Percentiles rank a stretch among this genome's conserved stretches.
Conservation (phyloP, 1,284 basidiomycete genomes). For the Coniophora puteana region DNA sequence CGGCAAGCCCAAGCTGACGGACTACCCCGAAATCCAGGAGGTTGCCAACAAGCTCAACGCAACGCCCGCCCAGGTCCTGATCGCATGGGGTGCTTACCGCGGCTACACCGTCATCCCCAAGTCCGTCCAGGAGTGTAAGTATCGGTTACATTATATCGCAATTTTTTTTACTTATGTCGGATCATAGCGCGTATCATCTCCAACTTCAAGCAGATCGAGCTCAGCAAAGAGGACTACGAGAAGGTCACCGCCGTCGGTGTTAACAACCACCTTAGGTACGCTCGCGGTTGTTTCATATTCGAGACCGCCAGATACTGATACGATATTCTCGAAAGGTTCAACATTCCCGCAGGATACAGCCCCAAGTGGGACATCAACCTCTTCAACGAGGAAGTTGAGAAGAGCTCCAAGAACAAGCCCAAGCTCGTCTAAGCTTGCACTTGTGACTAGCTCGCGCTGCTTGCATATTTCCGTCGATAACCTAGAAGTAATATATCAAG, state of each 20-base stretch:
- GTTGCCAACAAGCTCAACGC: conserved; percentile 56
- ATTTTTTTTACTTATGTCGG: background rate
- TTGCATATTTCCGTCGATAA: background rate
- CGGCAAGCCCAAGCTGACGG: conserved; percentile 57
- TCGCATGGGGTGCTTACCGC: conserved; percentile 65
- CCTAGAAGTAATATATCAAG: background rate
- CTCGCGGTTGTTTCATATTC: background rate
- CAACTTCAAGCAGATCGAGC: conserved; percentile 69
- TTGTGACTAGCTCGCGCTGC: background rate
- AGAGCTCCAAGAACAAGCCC: conserved; percentile 41
- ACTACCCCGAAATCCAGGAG: conserved; percentile 57
- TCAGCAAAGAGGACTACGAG: conserved; percentile 61
- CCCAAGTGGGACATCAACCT: conserved; percentile 68
- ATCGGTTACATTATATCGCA: background rate
- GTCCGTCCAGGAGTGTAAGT: conserved; percentile 49
- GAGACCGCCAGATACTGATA: conserved; percentile 1
- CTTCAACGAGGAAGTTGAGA: conserved; percentile 63
- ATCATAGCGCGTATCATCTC: conserved; percentile 49
- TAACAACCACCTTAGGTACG: conserved; percentile 47
- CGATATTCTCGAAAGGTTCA: conserved; percentile 40
- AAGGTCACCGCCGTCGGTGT: conserved; percentile 52
- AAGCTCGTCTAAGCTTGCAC: conserved; percentile 34
- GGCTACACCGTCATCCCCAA: conserved; percentile 74
- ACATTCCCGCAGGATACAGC: conserved; percentile 59
- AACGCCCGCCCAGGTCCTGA: conserved; percentile 65